Evolutionary conservation across 108 stramenopile species (phyloP).

Genomic region (Mediolabrus comicus): DNA sequence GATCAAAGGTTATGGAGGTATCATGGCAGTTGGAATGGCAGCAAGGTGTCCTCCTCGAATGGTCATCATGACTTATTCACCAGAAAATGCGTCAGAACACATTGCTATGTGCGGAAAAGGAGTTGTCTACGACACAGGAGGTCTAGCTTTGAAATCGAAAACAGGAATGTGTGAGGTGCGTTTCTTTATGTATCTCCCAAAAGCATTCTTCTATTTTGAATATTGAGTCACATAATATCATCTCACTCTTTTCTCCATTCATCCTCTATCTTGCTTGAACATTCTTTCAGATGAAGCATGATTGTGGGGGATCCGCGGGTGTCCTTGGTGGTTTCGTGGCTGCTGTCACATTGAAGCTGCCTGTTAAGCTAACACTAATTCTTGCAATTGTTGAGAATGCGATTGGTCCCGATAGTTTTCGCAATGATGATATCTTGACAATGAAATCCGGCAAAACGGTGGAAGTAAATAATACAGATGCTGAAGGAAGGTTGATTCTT

Average conservation of each 20-base stretch:
- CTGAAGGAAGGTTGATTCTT: slow-evolving; percentile 87
- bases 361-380: slow-evolving; percentile 45
- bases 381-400: slow-evolving; percentile 88
- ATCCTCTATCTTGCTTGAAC: slow-evolving; percentile 55
- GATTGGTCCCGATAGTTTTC: slow-evolving; percentile 73
- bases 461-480: slow-evolving; percentile 88
- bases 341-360: slow-evolving; percentile 45
- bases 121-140: slow-evolving; percentile 91
- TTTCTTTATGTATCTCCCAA: no score
- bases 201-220: no score
- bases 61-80: slow-evolving; percentile 60
- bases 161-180: slow-evolving; percentile 50
- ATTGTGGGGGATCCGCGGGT: slow-evolving; percentile 87
- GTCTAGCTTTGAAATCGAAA: slow-evolving; percentile 65
- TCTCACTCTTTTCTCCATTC: slow-evolving; percentile 34
- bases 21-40: slow-evolving; percentile 88
- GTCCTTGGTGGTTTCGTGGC: slow-evolving; percentile 77
- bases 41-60: slow-evolving; percentile 80
- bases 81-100: slow-evolving; percentile 21
- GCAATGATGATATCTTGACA: slow-evolving; percentile 81
- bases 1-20: slow-evolving; percentile 48
- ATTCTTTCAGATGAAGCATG: slow-evolving; percentile 65
- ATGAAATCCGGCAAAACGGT: slow-evolving; percentile 74
- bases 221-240: slow-evolving; percentile 80
- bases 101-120: slow-evolving; percentile 88